A percentile compares a stretch with the other conserved stretches of the same genome.
Conservation (phyloP, 257 asterid genomes). For the Scutellaria galericulata region DNA sequence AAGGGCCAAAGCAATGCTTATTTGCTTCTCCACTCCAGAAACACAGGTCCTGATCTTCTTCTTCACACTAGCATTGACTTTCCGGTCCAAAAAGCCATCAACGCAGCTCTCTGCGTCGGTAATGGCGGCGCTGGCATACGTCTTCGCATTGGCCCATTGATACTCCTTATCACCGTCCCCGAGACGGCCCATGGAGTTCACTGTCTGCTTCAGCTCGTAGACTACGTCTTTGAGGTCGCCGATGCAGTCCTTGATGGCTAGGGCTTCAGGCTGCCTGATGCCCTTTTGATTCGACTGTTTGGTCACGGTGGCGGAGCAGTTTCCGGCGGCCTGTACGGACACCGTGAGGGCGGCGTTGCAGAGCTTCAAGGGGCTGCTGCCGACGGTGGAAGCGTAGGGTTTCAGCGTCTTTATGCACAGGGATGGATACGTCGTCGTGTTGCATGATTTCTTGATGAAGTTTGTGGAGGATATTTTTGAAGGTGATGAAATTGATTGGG, state of each 20-base stretch:
- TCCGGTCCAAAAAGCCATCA: slow-evolving; percentile 50
- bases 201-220: slow-evolving; percentile 58
- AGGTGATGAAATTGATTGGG: slow-evolving; percentile 26
- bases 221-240: slow-evolving; percentile 64
- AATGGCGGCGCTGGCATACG: slow-evolving; percentile 79
- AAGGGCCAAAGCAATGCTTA: slow-evolving; percentile 65
- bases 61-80: slow-evolving; percentile 42
- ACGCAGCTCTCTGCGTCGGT: slow-evolving; percentile 73
- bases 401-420: slow-evolving; percentile 57
- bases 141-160: slow-evolving; percentile 69
- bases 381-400: slow-evolving; percentile 60
- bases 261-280: slow-evolving; percentile 38
- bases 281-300: slow-evolving; percentile 42
- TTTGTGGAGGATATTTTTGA: slow-evolving; percentile 25
- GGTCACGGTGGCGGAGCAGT: slow-evolving; percentile 43
- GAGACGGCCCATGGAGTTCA: slow-evolving; percentile 52
- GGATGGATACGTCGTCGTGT: slow-evolving; percentile 51
- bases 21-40: slow-evolving; percentile 36
- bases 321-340: slow-evolving; percentile 47
- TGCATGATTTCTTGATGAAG: slow-evolving; percentile 57
- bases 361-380: slow-evolving; percentile 47
- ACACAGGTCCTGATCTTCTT: slow-evolving; percentile 45
- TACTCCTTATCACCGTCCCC: slow-evolving; percentile 48
- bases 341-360: slow-evolving; percentile 60
- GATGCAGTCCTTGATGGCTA: slow-evolving; percentile 60